These are phyloP conservation scores for Fonsecaea monophora DNA, from an alignment of 2,329 filamentous ascomycete species.

Conservation along the genomic window DNA sequence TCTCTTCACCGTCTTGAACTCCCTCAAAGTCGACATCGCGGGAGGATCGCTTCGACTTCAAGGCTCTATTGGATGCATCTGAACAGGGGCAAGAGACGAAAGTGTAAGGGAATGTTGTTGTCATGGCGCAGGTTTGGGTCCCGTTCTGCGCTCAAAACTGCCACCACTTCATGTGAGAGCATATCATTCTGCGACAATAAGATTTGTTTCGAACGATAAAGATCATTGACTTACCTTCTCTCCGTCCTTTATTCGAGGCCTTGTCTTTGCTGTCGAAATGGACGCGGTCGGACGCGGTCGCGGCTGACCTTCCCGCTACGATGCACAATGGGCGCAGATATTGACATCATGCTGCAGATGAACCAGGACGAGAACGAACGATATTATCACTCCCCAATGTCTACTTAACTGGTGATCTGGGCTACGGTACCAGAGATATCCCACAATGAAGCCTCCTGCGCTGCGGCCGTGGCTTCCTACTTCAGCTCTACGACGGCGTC, in stretches of 20 bases:
- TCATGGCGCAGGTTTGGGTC: slow-evolving; percentile 50
- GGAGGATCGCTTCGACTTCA: slow-evolving; percentile 36
- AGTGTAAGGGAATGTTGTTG: slow-evolving; percentile 66
- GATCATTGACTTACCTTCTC: slow-evolving; percentile 12
- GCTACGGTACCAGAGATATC: neutral
- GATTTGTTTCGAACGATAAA: neutral
- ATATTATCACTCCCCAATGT: neutral
- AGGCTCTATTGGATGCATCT: slow-evolving; percentile 36
- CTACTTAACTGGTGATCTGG: slow-evolving; percentile 31
- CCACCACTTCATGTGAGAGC: neutral
- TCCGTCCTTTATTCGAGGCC: neutral
- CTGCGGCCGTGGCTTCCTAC: slow-evolving; percentile 34
- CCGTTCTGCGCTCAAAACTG: neutral
- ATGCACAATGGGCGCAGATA: neutral
- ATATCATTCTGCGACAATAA: neutral
- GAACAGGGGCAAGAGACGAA: slow-evolving; percentile 71
- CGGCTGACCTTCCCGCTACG: slow-evolving; percentile 9
- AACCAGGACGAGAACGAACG: neutral
- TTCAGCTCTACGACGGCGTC: slow-evolving; percentile 31
- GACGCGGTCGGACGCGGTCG: slow-evolving; percentile 13
- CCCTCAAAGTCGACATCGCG: slow-evolving; percentile 45
- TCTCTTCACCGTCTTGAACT: slow-evolving; percentile 73
- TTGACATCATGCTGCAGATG: slow-evolving; percentile 18
- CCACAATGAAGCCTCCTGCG: slow-evolving; percentile 33
- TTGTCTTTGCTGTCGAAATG: neutral